Percentiles rank a stretch among this genome's conserved stretches.
Conservation (phyloP, 331 rosid genomes). For the Pyrus hybrid region DNA sequence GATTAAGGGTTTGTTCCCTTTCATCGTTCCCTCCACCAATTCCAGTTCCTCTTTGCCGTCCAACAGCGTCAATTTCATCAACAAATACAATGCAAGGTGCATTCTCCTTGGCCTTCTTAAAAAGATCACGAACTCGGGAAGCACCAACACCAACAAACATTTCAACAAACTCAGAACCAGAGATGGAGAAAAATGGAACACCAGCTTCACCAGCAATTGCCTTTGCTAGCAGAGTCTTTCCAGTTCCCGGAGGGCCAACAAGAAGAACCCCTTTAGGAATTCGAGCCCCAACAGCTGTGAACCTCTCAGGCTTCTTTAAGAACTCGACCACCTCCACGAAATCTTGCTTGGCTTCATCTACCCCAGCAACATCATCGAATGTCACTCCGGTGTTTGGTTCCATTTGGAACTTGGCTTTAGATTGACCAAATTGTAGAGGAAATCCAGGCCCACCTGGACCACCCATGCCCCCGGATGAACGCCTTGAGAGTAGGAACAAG, state of each 20-base stretch:
- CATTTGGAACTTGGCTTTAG: slow-evolving; percentile 96
- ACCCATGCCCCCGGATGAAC: slow-evolving; percentile 94
- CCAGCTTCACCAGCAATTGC: slow-evolving; percentile 99
- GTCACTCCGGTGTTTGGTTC: slow-evolving; percentile 97
- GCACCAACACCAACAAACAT: slow-evolving; percentile 99
- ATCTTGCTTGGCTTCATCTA: slow-evolving; percentile 97
- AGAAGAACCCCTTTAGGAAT: slow-evolving; percentile 99
- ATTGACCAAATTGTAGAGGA: slow-evolving; percentile 85
- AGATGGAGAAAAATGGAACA: slow-evolving; percentile 92
- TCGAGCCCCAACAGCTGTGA: slow-evolving; percentile 96
- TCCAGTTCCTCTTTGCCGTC: slow-evolving; percentile 93
- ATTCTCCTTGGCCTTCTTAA: slow-evolving; percentile 97
- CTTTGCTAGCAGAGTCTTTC: slow-evolving; percentile 87
- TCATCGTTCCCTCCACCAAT: slow-evolving; percentile 99
- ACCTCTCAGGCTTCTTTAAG: slow-evolving; percentile 91
- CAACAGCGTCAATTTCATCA: slow-evolving; percentile 99
- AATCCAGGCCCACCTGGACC: slow-evolving; percentile 95
- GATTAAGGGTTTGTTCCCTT: slow-evolving; percentile 96
- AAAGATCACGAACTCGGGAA: slow-evolving; percentile 93
- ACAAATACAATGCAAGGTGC: slow-evolving; percentile 99
- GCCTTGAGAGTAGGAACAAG: slow-evolving; percentile 82
- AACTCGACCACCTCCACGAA: slow-evolving; percentile 97
- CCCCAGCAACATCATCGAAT: slow-evolving; percentile 96
- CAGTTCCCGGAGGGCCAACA: slow-evolving; percentile 97
- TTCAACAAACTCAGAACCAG: slow-evolving; percentile 97